A percentile compares a stretch with the other conserved stretches of the same genome.
Evolutionary conservation across 1,284 basidiomycete genomes (phyloP).

Genomic region (Mycosarcoma mackinlayi): DNA sequence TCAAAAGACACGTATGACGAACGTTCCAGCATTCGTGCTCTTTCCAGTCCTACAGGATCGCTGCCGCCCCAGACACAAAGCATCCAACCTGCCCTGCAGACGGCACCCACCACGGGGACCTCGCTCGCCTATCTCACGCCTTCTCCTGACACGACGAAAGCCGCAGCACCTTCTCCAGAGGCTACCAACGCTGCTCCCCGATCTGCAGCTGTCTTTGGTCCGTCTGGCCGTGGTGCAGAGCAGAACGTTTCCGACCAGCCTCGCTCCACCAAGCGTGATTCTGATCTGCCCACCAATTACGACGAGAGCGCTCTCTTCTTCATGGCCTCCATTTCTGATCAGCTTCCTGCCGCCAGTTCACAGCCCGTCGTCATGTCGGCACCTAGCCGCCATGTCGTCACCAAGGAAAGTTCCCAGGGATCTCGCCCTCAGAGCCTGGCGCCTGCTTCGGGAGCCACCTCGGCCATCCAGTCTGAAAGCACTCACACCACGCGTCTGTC

Average conservation of each 20-base stretch:
- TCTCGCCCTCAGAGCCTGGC: slow-evolving; percentile 43
- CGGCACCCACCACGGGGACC: slow-evolving; percentile 15
- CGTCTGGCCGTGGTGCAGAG: slow-evolving; percentile 46
- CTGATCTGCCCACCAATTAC: slow-evolving; percentile 44
- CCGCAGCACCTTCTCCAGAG: slow-evolving; percentile 15
- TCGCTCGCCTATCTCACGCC: slow-evolving; percentile 34
- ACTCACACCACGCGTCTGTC: slow-evolving; percentile 37
- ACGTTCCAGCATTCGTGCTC: slow-evolving; percentile 12
- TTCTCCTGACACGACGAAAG: slow-evolving; percentile 7
- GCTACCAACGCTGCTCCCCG: slow-evolving; percentile 8
- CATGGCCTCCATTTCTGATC: slow-evolving; percentile 60
- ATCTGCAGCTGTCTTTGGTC: slow-evolving; percentile 30
- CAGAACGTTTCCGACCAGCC: slow-evolving; percentile 21
- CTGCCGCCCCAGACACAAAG: background rate
- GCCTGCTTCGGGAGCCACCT: slow-evolving; percentile 30
- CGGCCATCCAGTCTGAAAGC: slow-evolving; percentile 36
- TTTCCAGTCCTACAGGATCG: background rate
- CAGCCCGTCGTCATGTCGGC: slow-evolving; percentile 38
- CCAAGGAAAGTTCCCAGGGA: slow-evolving; percentile 35
- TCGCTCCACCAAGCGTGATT: slow-evolving; percentile 30
- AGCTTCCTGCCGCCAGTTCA: slow-evolving; percentile 49
- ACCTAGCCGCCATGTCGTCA: slow-evolving; percentile 21
- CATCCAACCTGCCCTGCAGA: slow-evolving; percentile 8
- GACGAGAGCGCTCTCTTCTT: slow-evolving; percentile 63
- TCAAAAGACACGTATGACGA: slow-evolving; percentile 13